These are phyloP conservation scores for Trichothecium sympodiale DNA, from an alignment of 2,329 filamentous ascomycete genomes.

Conservation along the genomic window DNA sequence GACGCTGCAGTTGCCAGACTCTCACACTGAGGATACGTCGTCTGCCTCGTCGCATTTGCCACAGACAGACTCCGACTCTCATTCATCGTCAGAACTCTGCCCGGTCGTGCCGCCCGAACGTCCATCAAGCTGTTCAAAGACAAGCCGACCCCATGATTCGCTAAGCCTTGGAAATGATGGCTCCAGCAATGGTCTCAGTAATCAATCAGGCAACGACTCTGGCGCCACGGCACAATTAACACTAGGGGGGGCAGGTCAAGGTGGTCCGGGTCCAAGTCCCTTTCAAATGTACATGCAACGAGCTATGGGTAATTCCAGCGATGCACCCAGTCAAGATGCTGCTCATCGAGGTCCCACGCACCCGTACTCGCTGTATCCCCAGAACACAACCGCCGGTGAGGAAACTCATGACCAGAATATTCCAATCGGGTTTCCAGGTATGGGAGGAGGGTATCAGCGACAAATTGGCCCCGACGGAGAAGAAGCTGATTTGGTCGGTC, in stretches of 20 bases:
- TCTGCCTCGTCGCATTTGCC: constrained; percentile 8
- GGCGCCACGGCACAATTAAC: constrained; percentile 19
- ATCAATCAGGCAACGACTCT: background rate
- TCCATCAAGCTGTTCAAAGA: constrained; percentile 46
- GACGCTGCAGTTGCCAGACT: constrained; percentile 1
- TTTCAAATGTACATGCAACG: constrained; percentile 78
- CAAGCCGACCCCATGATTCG: constrained; percentile 35
- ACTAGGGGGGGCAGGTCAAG: constrained; percentile 24
- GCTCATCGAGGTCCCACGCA: constrained; percentile 62
- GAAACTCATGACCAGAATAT: constrained; percentile 34
- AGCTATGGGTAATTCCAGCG: constrained; percentile 45
- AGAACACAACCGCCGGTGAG: constrained; percentile 51
- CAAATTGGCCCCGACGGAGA: constrained; percentile 71
- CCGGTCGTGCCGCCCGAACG: constrained; percentile 18
- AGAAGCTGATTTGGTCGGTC: constrained; percentile 78
- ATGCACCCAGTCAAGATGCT: constrained; percentile 29
- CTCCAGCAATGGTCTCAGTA: constrained; percentile 16
- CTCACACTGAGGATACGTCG: constrained; percentile 7
- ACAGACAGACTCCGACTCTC: constrained; percentile 8
- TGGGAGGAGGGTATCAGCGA: constrained; percentile 56
- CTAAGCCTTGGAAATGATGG: constrained; percentile 43
- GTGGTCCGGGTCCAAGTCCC: constrained; percentile 24
- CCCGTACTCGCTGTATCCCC: constrained; percentile 78
- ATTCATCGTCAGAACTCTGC: constrained; percentile 12
- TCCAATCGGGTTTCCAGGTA: constrained; percentile 65